These are phyloP conservation scores for Coprinopsis strossmayeri DNA, from an alignment of 768 basidiomycete genomes.

Conservation along the genomic window DNA sequence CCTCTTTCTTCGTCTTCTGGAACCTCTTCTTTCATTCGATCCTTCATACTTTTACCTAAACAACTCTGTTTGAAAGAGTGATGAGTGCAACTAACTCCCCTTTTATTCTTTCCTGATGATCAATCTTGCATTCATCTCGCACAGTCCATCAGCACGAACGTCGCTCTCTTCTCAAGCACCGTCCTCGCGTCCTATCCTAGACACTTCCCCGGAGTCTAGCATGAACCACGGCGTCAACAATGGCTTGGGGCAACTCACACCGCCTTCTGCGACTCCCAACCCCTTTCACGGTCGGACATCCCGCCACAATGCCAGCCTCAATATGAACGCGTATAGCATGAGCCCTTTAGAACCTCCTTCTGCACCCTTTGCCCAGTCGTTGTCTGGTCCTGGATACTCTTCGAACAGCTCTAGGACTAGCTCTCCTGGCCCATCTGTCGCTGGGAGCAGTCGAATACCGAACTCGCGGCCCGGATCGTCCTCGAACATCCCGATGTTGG, in stretches of 20 bases:
- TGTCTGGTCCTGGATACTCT: neutral
- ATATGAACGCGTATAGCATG: neutral
- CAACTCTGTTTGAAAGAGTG: neutral
- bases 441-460: neutral
- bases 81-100: neutral
- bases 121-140: neutral
- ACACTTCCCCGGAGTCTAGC: neutral
- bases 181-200: slow-evolving; percentile 1
- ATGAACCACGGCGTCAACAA: neutral
- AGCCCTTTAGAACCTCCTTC: neutral
- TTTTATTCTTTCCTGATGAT: neutral
- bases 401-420: neutral
- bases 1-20: neutral
- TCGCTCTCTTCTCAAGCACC: neutral
- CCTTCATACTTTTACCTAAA: slow-evolving; percentile 2
- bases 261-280: neutral
- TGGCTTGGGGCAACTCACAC: neutral
- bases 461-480: neutral
- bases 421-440: neutral
- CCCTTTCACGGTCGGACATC: neutral
- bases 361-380: neutral
- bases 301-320: neutral
- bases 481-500: neutral
- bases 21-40: neutral
- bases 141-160: neutral